These are phyloP conservation scores for Flaveria trinervia DNA, from an alignment of 129 eudicot genomes.

Conservation along the genomic window DNA sequence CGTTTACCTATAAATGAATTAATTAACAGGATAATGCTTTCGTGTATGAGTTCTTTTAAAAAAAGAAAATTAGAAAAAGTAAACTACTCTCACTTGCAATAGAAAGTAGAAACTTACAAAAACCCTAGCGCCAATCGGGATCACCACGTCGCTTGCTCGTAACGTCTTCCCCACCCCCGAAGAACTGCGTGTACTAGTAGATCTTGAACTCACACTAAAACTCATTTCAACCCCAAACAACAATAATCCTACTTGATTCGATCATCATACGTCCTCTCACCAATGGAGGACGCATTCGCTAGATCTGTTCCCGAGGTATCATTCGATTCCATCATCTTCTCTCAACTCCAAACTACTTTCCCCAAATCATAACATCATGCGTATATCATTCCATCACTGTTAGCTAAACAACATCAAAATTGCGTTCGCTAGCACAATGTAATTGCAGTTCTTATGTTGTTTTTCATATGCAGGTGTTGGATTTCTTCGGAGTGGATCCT, in stretches of 20 bases:
- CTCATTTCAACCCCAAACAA: not conserved
- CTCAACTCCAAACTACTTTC: slow-evolving; percentile 1
- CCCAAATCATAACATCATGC: not conserved
- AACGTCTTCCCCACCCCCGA: slow-evolving; percentile 23
- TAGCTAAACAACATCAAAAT: not conserved
- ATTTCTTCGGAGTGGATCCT: slow-evolving; percentile 75
- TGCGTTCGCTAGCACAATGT: not conserved
- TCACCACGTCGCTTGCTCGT: slow-evolving; percentile 23
- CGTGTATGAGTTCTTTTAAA: too few species aligned
- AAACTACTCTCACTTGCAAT: not conserved
- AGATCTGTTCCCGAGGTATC: slow-evolving; percentile 81
- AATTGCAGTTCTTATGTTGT: not conserved
- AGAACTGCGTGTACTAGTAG: slow-evolving; percentile 1
- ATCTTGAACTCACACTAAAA: slow-evolving; percentile 8
- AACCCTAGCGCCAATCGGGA: slow-evolving; percentile 36
- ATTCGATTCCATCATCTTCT: not conserved
- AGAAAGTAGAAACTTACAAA: not conserved
- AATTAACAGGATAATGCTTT: too few species aligned
- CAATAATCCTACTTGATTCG: not conserved
- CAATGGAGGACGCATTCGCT: slow-evolving; percentile 90
- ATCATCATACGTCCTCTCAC: slow-evolving; percentile 37
- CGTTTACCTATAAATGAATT: too few species aligned
- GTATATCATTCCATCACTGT: not conserved
- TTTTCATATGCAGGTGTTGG: slow-evolving; percentile 56
- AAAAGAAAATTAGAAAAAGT: too few species aligned